Base-by-base conservation (phyloP, 139 green algal genomes). In the Chlamydomonas sp. region DNA sequence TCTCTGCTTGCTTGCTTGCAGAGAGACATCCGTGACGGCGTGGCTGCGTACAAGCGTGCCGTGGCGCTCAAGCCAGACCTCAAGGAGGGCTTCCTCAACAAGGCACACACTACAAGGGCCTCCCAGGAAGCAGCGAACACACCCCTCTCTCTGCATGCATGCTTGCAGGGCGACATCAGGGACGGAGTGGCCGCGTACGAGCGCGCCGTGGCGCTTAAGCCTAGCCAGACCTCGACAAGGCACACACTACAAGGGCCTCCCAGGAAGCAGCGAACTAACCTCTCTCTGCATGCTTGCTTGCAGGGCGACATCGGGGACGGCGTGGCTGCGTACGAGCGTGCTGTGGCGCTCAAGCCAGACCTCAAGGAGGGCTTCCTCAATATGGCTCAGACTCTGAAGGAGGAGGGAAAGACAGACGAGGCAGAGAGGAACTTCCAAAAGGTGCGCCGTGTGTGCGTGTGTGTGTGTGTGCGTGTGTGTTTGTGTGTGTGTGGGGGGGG, bases 221-320 rank as follows among this genome's bases (percentile, higher is more conserved):
- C n/a, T n/a, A n/a, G n/a, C n/a, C n/a, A n/a, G 89, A 82, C 80
- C 71, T 92, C 47, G 91, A 93, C 82, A 81, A 92, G 73, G 88
- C 78, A n/a, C 82, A 89, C 72, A 79, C 88, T 34, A n/a, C 20
- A 16, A 57, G n/a, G n/a, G n/a, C n/a, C n/a, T n/a, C n/a, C n/a
- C n/a, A n/a, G n/a, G n/a, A n/a, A n/a, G n/a, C n/a, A n/a, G n/a
- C n/a, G n/a, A n/a, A n/a, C n/a, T n/a, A n/a, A n/a, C n/a, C n/a
- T n/a, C n/a, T n/a, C n/a, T n/a, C n/a, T n/a, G n/a, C n/a, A n/a
- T n/a, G n/a, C n/a, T n/a, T n/a, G n/a, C n/a, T n/a, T n/a, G n/a
- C 76, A 87, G 78, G 90, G 90, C 3, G 82, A 96, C 65, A 85
- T 96, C 33, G 33, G 72, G 20, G 80, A 88, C 5, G 88, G 87